phyloP scores from a whole-genome alignment of 2,329 filamentous ascomycete species.

The Colletotrichum sp. region DNA sequence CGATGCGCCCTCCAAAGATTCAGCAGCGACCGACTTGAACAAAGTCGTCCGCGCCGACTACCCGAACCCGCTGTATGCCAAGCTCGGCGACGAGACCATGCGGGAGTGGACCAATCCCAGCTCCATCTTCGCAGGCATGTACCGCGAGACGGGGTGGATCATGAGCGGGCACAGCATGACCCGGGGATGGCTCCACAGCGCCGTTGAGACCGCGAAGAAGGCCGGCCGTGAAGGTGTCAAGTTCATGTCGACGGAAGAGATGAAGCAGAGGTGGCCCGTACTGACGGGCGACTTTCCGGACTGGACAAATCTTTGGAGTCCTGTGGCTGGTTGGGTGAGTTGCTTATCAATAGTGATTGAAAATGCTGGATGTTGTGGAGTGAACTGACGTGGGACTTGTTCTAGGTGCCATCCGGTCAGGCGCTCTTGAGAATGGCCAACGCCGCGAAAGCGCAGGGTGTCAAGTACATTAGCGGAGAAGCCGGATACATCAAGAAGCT shows the following conservation, averaged over 20 bases:
- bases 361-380: accelerated
- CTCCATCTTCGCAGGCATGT: conserved; percentile 29
- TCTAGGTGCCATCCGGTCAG: conserved; percentile 25
- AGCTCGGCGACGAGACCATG: conserved; percentile 32
- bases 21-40: conserved; percentile 35
- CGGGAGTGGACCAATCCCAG: conserved; percentile 29
- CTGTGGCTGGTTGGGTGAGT: conserved; percentile 34
- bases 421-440: conserved; percentile 35
- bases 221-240: conserved; percentile 26
- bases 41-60: conserved; percentile 42
- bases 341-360: neutral
- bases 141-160: conserved; percentile 34
- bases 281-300: conserved; percentile 27
- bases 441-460: conserved; percentile 29
- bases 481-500: conserved; percentile 25
- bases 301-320: conserved; percentile 32
- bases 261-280: conserved; percentile 31
- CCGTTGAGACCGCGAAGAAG: conserved; percentile 27
- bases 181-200: conserved; percentile 31
- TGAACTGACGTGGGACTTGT: neutral
- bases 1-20: conserved; percentile 26
- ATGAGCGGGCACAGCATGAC: conserved; percentile 28
- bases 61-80: conserved; percentile 30
- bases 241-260: conserved; percentile 29
- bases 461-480: conserved; percentile 31